Base-by-base conservation (phyloP, 2,329 filamentous ascomycete species). In the Coleophoma cylindrospora region DNA sequence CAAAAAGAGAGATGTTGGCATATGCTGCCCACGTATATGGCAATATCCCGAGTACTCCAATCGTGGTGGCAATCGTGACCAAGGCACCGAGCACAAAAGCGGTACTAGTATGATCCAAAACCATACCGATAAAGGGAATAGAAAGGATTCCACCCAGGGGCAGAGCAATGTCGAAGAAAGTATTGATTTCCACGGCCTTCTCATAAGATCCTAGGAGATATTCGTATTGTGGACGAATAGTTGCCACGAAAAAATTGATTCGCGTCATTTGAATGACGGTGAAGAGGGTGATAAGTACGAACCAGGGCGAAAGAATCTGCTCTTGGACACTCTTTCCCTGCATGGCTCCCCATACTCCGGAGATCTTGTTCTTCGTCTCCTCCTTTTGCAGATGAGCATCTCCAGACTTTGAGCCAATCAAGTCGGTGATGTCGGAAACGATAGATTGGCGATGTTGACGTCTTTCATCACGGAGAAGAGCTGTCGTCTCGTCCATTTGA, bases 161-260 rank as follows among this genome's bases (percentile, higher is more conserved):
- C 2, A 96, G 76, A 17, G 90, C 83, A n/a, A 89, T 70, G 62
- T 96, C 91, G 69, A 96, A 96, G 68, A 91, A 85, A 50, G 86
- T 78, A 70, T 95, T 96, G 63, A 96, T 76, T 50, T 78, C 70
- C 9, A 83, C 75, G 0, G 90, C 88, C 50, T 77, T 74, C 1
- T 72, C 66, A 52, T 74, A 72, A 11, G 81, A 81, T 43, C 74
- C 74, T 14, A 96, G 80, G 9, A 96, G 78, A 59, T 84, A 85
- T 41, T 83, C 79, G 69, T 95, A 95, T 66, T 96, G 91, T 2
- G 85, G 77, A 2, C 87, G 79, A 55, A 95, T 85, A 2, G 91
- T 95, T 3, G 91, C 89, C 48, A 96, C 89, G 65, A 95, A 95
- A 72, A 91, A 95, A 70, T 95, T 95, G 76, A 95, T 95, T 32